Base-by-base conservation (phyloP, 352 stramenopile species). In the Labyrinthula sp. region DNA sequence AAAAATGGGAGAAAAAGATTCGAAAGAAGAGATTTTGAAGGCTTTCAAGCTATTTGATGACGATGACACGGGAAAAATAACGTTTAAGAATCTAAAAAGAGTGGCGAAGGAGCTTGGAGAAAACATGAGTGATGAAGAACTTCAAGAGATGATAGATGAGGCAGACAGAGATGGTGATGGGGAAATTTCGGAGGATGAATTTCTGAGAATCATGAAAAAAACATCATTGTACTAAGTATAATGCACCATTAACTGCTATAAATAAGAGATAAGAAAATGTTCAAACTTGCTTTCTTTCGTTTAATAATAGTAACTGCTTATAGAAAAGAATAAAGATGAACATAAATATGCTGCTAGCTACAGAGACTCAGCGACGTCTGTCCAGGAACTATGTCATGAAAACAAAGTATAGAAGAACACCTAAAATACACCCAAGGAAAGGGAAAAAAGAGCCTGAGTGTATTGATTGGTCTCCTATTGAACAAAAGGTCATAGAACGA, bases 121-220 rank as follows among this genome's bases (percentile, higher is more conserved):
- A 69, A 92, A 79, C 54, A 94, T 99, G 75, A 94, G 82, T 17
- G 82, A 95, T 61, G 85, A 93, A 43, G 89, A 99, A 71, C 64
- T 99, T 54, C 73, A 94, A 38, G 84, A 97, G 65, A 98, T 97
- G 88, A 95, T 97, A 54, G 83, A 95, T 62, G 71, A 89, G 35
- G 86, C 87, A 0, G 79, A 95, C 60, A 58, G 73, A 0, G 79
- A 94, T 61, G 77, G 87, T 43, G 79, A 94, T 59, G 87, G 86
- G 29, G 79, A 93, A 67, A 92, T 95, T 60, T 92, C 82, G 48
- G 68, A 84, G 43, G 81, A 96, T 40, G 86, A 97, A 55, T 99
- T 99, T 61, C 80, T 89, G 41, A 63, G 75, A 36, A 95, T 97
- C 59, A 95, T 97, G 88, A 95, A 87, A 48, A 94, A 94, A 38